phyloP scores from a whole-genome alignment of 495 filamentous ascomycete genomes.

The Penicilliopsis zonata region DNA sequence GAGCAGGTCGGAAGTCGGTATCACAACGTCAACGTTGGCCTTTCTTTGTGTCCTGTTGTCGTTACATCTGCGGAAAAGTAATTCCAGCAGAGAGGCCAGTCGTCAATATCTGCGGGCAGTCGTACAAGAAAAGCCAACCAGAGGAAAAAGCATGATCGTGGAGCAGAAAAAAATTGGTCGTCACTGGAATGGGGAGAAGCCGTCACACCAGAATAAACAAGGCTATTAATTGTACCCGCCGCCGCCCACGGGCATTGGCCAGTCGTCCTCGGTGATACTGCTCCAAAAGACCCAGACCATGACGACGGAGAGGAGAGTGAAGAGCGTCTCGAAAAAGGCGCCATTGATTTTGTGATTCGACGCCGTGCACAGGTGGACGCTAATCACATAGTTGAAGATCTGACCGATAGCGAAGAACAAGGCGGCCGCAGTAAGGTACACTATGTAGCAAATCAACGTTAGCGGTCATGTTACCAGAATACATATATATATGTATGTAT shows the following conservation, averaged over 20 bases:
- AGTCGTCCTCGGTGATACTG: slow-evolving; percentile 98
- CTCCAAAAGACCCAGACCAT: slow-evolving; percentile 94
- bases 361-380: slow-evolving; percentile 75
- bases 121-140: too few species aligned
- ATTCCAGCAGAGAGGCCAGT: background rate
- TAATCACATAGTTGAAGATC: slow-evolving; percentile 91
- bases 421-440: slow-evolving; percentile 62
- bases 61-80: background rate
- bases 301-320: slow-evolving; percentile 72
- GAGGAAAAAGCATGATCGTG: too few species aligned
- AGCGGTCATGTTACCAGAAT: slow-evolving; percentile 6
- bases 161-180: too few species aligned
- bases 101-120: too few species aligned
- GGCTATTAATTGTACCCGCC: slow-evolving; percentile 37
- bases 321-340: slow-evolving; percentile 83
- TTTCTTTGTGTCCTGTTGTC: background rate
- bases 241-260: slow-evolving; percentile 57
- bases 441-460: slow-evolving; percentile 22
- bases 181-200: too few species aligned
- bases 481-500: background rate
- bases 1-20: slow-evolving; percentile 16
- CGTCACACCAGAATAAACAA: too few species aligned
- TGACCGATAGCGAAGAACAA: slow-evolving; percentile 84
- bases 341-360: slow-evolving; percentile 82
- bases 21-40: slow-evolving; percentile 13